These are phyloP conservation scores for Trametes cingulata DNA, from an alignment of 768 basidiomycete genomes.

Conservation along the genomic window DNA sequence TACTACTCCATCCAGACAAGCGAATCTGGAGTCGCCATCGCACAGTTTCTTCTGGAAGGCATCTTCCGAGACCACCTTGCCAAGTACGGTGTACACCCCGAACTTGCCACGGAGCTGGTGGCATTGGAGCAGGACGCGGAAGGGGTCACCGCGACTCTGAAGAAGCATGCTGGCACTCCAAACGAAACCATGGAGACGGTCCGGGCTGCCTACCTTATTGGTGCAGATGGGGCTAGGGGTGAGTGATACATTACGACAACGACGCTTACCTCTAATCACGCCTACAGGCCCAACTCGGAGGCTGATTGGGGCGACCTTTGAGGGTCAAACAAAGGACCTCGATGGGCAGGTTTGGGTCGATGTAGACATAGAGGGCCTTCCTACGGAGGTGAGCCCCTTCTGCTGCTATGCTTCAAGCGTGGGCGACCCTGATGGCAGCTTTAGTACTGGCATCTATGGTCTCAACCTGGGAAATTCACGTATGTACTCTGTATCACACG, in stretches of 20 bases:
- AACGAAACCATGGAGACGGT: constrained; percentile 31
- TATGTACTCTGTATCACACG: background rate
- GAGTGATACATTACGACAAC: background rate
- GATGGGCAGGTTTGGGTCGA: constrained; percentile 37
- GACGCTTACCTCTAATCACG: background rate
- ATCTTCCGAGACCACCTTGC: constrained; percentile 34
- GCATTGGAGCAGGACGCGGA: constrained; percentile 37
- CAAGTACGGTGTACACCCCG: constrained; percentile 34
- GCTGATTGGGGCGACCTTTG: constrained; percentile 42
- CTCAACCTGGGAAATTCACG: constrained; percentile 15
- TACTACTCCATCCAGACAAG: background rate
- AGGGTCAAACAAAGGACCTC: constrained; percentile 39
- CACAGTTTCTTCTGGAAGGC: constrained; percentile 28
- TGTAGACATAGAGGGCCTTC: constrained; percentile 37
- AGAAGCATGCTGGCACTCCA: constrained; percentile 23
- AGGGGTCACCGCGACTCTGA: constrained; percentile 32
- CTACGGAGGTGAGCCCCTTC: constrained; percentile 27
- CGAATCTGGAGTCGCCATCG: background rate
- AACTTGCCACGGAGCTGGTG: constrained; percentile 37
- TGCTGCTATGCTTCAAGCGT: too few species aligned
- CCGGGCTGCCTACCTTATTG: constrained; percentile 38
- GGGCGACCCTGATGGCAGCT: background rate
- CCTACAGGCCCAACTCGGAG: constrained; percentile 40
- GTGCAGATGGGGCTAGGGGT: constrained; percentile 43
- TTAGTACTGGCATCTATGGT: constrained; percentile 23